A percentile compares a stretch with the other conserved stretches of the same genome.
These are phyloP conservation scores for Atractiella rhizophila DNA, from an alignment of 768 basidiomycete genomes.

Conservation along the genomic window DNA sequence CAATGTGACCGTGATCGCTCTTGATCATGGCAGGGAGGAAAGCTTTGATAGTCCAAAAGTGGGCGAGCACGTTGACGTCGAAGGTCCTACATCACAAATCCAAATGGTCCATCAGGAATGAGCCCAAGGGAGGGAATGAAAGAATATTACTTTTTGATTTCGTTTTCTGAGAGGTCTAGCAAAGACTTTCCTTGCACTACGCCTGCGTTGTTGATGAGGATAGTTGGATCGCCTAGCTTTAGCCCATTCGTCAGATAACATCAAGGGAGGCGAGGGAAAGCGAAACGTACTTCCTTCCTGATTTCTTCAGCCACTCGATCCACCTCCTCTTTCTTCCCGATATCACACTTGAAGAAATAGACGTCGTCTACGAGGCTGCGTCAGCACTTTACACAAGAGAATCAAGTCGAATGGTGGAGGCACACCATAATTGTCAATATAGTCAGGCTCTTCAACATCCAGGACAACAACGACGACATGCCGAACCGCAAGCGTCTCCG, in stretches of 20 bases:
- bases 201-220: slow-evolving; percentile 85
- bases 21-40: slow-evolving; percentile 75
- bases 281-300: slow-evolving; percentile 39
- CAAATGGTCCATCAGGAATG: no score
- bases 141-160: slow-evolving; percentile 42
- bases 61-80: slow-evolving; percentile 58
- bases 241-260: not conserved
- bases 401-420: not conserved
- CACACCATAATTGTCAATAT: not conserved
- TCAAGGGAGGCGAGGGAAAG: not conserved
- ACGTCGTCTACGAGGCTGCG: slow-evolving; percentile 49
- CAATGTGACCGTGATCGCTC: slow-evolving; percentile 57
- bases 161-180: slow-evolving; percentile 48
- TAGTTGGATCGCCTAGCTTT: slow-evolving; percentile 26
- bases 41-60: slow-evolving; percentile 77
- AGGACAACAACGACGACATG: slow-evolving; percentile 8
- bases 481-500: slow-evolving; percentile 2
- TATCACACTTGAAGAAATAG: slow-evolving; percentile 65
- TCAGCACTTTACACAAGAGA: not conserved
- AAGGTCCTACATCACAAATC: slow-evolving; percentile 81
- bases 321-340: slow-evolving; percentile 69
- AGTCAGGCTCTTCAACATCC: not conserved
- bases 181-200: slow-evolving; percentile 72
- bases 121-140: not conserved
- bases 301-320: slow-evolving; percentile 45